Percentiles rank a stretch among this genome's conserved stretches.
Evolutionary conservation across 75 land plant species (phyloP).

Genomic region (Pinus taeda): DNA sequence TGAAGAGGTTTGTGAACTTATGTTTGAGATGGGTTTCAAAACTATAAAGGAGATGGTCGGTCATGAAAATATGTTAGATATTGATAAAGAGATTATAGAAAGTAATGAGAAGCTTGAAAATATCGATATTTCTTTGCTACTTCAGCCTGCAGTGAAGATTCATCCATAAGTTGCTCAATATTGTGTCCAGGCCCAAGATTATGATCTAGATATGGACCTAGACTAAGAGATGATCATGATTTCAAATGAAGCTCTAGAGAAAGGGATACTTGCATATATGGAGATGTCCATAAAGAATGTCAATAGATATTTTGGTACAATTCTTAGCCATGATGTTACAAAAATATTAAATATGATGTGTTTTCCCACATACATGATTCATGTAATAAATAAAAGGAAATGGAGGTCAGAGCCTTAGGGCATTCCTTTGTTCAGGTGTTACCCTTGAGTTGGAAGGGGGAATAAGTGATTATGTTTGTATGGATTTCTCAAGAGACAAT

Average conservation of each 20-base stretch:
- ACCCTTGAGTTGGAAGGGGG: constrained; percentile 97
- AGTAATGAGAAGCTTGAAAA: constrained; percentile 85
- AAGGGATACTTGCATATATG: constrained; percentile 68
- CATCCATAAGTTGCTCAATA: constrained; percentile 94
- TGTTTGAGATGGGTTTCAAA: constrained; percentile 83
- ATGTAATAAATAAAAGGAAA: constrained; percentile 79
- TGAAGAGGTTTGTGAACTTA: constrained; percentile 87
- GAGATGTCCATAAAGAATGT: constrained; percentile 77
- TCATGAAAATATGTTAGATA: constrained; percentile 86
- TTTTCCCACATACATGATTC: constrained; percentile 78
- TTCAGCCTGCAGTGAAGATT: constrained; percentile 88
- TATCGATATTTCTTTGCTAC: constrained; percentile 82
- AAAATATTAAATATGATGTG: constrained; percentile 75
- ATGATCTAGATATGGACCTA: constrained; percentile 86
- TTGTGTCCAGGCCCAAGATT: constrained; percentile 92
- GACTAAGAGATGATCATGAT: constrained; percentile 70
- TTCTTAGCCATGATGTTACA: constrained; percentile 98
- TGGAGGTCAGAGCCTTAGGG: constrained; percentile 97
- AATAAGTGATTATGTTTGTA: constrained; percentile 98
- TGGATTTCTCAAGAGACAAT: constrained; percentile 97
- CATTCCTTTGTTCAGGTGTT: constrained; percentile 91
- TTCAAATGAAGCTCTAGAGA: constrained; percentile 71
- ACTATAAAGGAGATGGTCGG: constrained; percentile 91
- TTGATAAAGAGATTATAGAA: constrained; percentile 61
- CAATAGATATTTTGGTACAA: constrained; percentile 81